Base-by-base conservation (phyloP, 1,284 basidiomycete genomes). In the Abortiporus biennis region DNA sequence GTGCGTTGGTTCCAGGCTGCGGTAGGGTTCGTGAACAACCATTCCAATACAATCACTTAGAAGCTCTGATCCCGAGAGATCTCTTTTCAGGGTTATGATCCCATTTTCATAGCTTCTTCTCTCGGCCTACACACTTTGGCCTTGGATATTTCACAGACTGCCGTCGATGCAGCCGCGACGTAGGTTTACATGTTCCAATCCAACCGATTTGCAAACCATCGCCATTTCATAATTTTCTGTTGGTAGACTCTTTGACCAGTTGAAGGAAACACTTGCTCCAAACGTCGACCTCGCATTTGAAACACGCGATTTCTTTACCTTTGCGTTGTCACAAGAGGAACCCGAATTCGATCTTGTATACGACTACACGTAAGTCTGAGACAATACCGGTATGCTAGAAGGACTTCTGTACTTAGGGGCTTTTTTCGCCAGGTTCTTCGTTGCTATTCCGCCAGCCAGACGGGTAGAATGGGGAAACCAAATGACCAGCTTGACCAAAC, bases 1-100 rank as follows among this genome's bases (percentile, higher is more conserved):
- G 65, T 25, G 83, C 78, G 2, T 63, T 89, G 1, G 73, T 89
- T 6, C 85, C 85, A 0, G 86, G 85, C 2, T 87, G 84, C 54
- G 85, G 85, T 33, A 67, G 65, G 40, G 84, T 86, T 54, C 46
- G 73, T 56, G 17, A 5, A 22, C 6, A 29, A 17, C 29, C 15
- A 19, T 29, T 29, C 27, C 27, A n/a, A n/a, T n/a, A n/a, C n/a
- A n/a, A n/a, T n/a, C n/a, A n/a, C n/a, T n/a, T n/a, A n/a, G n/a
- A n/a, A n/a, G n/a, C n/a, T n/a, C n/a, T n/a, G n/a, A n/a, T 29
- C 27, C 8, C 27, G 8, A n/a, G n/a, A 29, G 27, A 8, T n/a
- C 22, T 16, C 2, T 24, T 11, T 20, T 3, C 47, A 86, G 81
- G 84, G 80, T 15, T 80, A 84, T 55, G 85, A 89, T 54, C 69